Base-by-base conservation (phyloP, 1,284 basidiomycete species). In the Xerocomus nothofagi region DNA sequence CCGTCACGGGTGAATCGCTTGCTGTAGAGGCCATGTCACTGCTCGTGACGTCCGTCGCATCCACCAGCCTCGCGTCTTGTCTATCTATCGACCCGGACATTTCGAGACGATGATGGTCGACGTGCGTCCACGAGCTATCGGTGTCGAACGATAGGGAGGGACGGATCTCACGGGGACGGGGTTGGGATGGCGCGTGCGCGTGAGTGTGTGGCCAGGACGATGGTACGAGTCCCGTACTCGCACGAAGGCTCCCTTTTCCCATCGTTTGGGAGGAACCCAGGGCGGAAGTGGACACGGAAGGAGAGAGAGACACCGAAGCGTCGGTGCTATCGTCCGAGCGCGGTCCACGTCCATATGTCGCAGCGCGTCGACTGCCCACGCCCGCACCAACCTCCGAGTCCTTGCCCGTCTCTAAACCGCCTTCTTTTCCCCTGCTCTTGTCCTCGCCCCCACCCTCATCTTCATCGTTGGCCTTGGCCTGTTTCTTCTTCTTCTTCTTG, bases 21-120 rank as follows among this genome's bases (percentile, higher is more conserved):
- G 80, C 81, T 27, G 74, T 71, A 31, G 80, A 81, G 56, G 58
- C 79, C 72, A 48, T 67, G 65, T 84, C 84, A 57, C 78, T 83
- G 33, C 74, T 77, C 14, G 72, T 67, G 17, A 68, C 51, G 32
- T 77, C 76, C 18, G 60, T 60, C 3, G 62, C 59, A 9, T 62
- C 57, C 24, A 30, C 52, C 3, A 33, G 50, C 47, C 50, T 53
- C 31, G 42, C 56, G 3, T 31, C 39, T 29, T n/a, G 55, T 41
- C 26, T 59, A 44, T 54, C 42, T 39, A 59, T 58, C 14, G 55
- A 43, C 32, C 21, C 36, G 33, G 54, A 45, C 17, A 15, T 20
- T 42, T 39, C 53, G 46, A 36, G 54, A 39, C 30, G 56, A 46
- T 30, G 71, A 32, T 31, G 63, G 54, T 77, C 73, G 24, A 81